Conservation (phyloP, 1,139 yeast genomes). For the Debaryomyces psychrophilus region DNA sequence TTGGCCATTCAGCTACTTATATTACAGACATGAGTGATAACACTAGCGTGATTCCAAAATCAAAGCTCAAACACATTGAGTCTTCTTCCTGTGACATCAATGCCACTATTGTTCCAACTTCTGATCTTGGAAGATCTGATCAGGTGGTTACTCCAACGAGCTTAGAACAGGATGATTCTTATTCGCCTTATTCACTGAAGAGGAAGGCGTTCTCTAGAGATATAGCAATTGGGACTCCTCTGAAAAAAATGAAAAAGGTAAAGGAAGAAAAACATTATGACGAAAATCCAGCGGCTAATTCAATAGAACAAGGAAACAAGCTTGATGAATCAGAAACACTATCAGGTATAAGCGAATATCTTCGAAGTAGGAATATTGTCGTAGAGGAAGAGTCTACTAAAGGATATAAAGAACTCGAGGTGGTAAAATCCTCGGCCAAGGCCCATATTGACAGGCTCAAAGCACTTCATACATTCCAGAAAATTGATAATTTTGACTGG, state of each 20-base stretch:
- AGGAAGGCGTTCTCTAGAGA: not conserved
- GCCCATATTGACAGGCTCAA: conserved; percentile 6
- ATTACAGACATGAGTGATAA: not conserved
- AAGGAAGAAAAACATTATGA: not conserved
- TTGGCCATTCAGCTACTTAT: not conserved
- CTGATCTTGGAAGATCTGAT: conserved; percentile 3
- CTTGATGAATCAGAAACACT: not conserved
- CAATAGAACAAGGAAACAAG: not conserved
- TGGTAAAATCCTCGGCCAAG: not conserved
- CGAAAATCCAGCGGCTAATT: conserved; percentile 4
- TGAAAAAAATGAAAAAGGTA: not conserved
- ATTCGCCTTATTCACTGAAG: not conserved
- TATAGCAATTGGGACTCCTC: not conserved
- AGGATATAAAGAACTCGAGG: conserved; percentile 1
- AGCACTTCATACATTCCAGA: not conserved
- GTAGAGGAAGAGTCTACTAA: not conserved
- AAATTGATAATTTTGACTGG: conserved; percentile 9
- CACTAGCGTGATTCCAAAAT: not conserved
- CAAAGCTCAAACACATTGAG: not conserved
- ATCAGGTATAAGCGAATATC: not conserved
- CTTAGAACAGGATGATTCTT: not conserved
- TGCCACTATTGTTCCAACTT: not conserved
- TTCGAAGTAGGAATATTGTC: not conserved
- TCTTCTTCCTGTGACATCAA: conserved; percentile 1
- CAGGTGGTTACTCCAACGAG: conserved; percentile 9